Base-by-base conservation (phyloP, 164 flowering plant genomes). In the Dillenia suffruticosa region DNA sequence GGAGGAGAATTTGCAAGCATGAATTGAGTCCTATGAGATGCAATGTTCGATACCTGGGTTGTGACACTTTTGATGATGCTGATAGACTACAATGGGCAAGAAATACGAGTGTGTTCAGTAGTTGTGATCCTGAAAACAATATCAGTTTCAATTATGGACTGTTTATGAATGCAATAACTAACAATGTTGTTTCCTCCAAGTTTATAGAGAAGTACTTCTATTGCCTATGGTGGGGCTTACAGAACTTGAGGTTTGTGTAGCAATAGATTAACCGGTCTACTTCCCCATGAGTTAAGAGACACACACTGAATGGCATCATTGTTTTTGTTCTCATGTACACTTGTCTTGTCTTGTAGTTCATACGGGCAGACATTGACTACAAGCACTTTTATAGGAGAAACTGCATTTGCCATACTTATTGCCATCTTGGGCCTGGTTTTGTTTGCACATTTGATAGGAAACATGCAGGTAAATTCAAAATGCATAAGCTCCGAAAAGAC, bases 221-320 rank as follows among this genome's bases (percentile, higher is more conserved):
- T 70, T 83, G 97, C 58, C 69, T 93, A 40, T 93, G 98, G 98
- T 93, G 97, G 97, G 98, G 98, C n/a, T 71, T 90, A 51, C 96
- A 90, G 69, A 76, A 93, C 50, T 74, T 93, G 45, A 90, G 98
- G 98, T 93, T 84, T 48, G 44, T 48, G 44, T 13, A 56, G 65
- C 56, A 17, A 43, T 56, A 2, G 40, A 32, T 32, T 32, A 5
- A 32, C 40, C 40, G 6, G 40, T 5, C 40, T 32, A 32, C 40
- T 32, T 32, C 40, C 40, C 4, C 5, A 32, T 5, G 40, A 32
- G 40, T 32, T 32, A 32, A 26, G 22, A 5, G 40, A 32, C 40
- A 26, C 40, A 1, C 40, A 32, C 40, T 32, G 6, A 32, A 32
- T 32, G 0, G 40, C 40, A 32, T 32, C 40, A 32, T 32, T 32